These are phyloP conservation scores for Cyclocybe aegerita DNA, from an alignment of 768 basidiomycete species.

Conservation along the genomic window DNA sequence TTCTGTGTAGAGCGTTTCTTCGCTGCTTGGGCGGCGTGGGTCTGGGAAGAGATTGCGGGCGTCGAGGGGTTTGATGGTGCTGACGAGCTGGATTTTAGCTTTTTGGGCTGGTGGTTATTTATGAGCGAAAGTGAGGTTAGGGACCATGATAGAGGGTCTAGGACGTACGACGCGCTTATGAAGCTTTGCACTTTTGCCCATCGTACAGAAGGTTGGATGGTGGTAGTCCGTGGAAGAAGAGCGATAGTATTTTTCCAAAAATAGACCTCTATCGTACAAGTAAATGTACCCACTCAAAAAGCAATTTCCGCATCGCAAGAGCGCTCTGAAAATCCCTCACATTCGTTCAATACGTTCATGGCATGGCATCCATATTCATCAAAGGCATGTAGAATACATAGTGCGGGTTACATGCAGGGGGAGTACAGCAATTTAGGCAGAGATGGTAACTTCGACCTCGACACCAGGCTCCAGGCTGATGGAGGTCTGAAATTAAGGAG, in stretches of 20 bases:
- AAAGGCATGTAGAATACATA: too few species aligned
- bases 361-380: too few species aligned
- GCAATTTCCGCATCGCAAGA: too few species aligned
- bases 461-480: conserved; percentile 99
- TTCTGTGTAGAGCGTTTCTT: conserved; percentile 54
- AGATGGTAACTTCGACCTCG: conserved; percentile 98
- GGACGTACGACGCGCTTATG: conserved; percentile 57
- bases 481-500: conserved; percentile 64
- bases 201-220: conserved; percentile 17
- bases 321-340: too few species aligned
- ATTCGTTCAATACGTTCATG: too few species aligned
- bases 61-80: conserved; percentile 16
- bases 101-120: conserved; percentile 31
- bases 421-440: conserved; percentile 41
- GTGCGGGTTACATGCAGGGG: neutral
- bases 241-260: neutral
- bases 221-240: neutral
- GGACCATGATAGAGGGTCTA: neutral
- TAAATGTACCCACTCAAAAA: too few species aligned
- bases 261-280: too few species aligned
- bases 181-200: conserved; percentile 69
- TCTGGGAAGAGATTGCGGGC: conserved; percentile 25
- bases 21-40: conserved; percentile 35
- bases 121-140: neutral
- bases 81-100: conserved; percentile 30